Evolutionary conservation across 768 basidiomycete genomes (phyloP).

Genomic region (Leccinum disarticulatum): DNA sequence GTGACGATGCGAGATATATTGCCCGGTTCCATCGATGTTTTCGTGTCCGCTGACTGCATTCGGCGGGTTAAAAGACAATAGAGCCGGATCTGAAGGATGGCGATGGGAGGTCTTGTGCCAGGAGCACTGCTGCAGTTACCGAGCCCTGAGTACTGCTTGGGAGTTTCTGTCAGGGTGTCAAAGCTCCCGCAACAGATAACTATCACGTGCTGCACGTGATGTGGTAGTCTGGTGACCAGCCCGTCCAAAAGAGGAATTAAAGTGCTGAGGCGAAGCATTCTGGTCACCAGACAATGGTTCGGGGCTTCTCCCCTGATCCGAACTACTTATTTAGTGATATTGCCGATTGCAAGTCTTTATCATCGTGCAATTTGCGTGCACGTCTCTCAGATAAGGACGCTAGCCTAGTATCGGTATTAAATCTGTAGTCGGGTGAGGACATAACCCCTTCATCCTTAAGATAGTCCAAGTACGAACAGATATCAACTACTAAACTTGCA

Average conservation of each 20-base stretch:
- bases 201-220: neutral
- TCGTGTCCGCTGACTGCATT: constrained; percentile 11
- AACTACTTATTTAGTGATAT: too few species aligned
- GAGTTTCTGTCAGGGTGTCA: neutral
- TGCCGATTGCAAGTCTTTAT: too few species aligned
- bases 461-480: neutral
- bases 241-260: too few species aligned
- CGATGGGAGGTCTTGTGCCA: too few species aligned
- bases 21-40: constrained; percentile 24
- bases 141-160: neutral
- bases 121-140: neutral
- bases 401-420: neutral
- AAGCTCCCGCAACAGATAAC: neutral
- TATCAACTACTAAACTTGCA: neutral
- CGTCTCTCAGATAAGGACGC: too few species aligned
- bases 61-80: neutral
- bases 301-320: too few species aligned
- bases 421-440: too few species aligned
- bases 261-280: too few species aligned
- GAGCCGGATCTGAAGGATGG: neutral
- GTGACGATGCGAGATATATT: constrained; percentile 45
- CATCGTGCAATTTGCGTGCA: too few species aligned
- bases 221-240: too few species aligned
- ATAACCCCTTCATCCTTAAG: neutral
- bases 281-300: too few species aligned